These are phyloP conservation scores for Populus ilicifolia DNA, from an alignment of 345 rosid genomes.

Conservation along the genomic window DNA sequence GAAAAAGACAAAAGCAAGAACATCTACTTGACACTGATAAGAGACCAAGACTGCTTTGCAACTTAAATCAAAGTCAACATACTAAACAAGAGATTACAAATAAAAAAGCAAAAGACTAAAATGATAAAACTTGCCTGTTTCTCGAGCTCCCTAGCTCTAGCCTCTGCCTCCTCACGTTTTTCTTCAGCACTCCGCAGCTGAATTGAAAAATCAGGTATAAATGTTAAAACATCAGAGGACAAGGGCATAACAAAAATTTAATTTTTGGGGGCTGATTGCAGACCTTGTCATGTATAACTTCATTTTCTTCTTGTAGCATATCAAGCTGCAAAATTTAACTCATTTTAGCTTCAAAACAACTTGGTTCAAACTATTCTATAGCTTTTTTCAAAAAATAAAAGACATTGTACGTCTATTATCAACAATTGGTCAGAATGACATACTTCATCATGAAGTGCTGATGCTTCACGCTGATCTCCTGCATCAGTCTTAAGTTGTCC, in stretches of 20 bases:
- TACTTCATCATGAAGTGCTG: constrained; percentile 98
- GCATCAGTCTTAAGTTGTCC: constrained; percentile 52
- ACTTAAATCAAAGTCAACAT: neutral
- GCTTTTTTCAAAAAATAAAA: neutral
- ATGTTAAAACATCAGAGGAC: constrained; percentile 16
- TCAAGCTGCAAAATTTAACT: constrained; percentile 60
- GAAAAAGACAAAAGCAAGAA: neutral
- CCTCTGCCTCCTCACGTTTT: constrained; percentile 78
- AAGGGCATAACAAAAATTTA: constrained; percentile 8
- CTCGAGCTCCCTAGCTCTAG: constrained; percentile 94
- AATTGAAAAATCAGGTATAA: constrained; percentile 22
- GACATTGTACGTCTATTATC: neutral
- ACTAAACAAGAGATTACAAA: neutral
- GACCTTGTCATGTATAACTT: constrained; percentile 33
- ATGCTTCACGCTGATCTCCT: constrained; percentile 85
- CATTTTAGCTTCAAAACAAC: neutral
- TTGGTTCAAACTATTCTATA: neutral
- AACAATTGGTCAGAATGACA: constrained; percentile 19
- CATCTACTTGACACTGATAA: neutral
- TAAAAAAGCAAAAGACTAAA: neutral
- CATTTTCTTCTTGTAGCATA: constrained; percentile 73
- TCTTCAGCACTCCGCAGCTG: constrained; percentile 85
- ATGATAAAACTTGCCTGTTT: constrained; percentile 59
- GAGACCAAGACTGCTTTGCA: neutral
- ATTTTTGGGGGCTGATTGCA: constrained; percentile 2